phyloP scores from a whole-genome alignment of 2,329 filamentous ascomycete genomes.

The Colletotrichum siamense region DNA sequence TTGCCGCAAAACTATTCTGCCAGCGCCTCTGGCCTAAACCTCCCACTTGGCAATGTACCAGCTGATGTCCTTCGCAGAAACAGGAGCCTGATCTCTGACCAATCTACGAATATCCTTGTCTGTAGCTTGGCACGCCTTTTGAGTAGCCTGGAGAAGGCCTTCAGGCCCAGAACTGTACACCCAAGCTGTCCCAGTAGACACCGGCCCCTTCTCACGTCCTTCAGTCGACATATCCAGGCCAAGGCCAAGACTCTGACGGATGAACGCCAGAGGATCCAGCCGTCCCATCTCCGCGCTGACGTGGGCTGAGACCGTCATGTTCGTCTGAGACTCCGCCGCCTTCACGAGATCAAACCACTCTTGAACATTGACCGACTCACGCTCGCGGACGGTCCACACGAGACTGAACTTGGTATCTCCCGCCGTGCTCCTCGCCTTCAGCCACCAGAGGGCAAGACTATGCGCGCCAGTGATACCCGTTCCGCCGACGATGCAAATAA shows the following conservation, averaged over 20 bases:
- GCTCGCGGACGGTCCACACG: not conserved
- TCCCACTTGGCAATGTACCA: not conserved
- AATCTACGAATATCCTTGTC: not conserved
- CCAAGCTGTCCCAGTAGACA: not conserved
- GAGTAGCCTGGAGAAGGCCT: not conserved
- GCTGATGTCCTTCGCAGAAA: not conserved
- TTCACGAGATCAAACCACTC: not conserved
- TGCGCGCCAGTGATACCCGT: not conserved
- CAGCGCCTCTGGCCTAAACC: not conserved
- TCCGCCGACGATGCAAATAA: not conserved
- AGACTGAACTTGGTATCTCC: not conserved
- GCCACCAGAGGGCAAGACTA: slow-evolving; percentile 1
- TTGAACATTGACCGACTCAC: not conserved
- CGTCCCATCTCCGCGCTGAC: not conserved
- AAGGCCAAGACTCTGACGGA: not conserved
- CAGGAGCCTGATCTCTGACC: not conserved
- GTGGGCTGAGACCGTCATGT: not conserved
- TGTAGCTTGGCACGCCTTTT: not conserved
- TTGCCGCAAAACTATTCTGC: not conserved
- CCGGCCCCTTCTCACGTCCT: not conserved
- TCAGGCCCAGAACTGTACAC: not conserved
- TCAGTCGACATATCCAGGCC: not conserved
- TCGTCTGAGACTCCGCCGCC: not conserved
- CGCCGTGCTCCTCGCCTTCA: not conserved
- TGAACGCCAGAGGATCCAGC: not conserved